Evolutionary conservation across 805 yeast species (phyloP).

Genomic region (Cyberlindnera maritima): DNA sequence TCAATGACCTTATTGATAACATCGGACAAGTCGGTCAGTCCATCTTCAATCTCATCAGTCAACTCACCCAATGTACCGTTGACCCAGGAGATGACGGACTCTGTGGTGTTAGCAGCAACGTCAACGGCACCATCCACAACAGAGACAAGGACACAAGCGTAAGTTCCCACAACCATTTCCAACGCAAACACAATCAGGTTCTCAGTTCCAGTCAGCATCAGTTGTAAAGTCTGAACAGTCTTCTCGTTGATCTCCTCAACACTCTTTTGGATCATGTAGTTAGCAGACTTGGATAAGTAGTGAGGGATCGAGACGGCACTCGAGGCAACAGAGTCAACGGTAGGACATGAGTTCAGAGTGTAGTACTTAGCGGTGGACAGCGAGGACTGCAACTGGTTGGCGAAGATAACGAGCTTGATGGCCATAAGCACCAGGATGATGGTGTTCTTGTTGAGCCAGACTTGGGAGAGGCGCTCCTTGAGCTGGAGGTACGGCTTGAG

Average conservation of each 20-base stretch:
- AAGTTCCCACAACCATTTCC: conserved; percentile 80
- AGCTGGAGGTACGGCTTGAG: conserved; percentile 42
- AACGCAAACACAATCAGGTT: conserved; percentile 59
- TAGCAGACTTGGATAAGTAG: conserved; percentile 53
- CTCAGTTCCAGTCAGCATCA: conserved; percentile 56
- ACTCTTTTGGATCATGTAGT: conserved; percentile 45
- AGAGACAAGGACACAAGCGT: conserved; percentile 76
- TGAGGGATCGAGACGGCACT: conserved; percentile 49
- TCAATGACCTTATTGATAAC: conserved; percentile 54
- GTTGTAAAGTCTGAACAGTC: conserved; percentile 39
- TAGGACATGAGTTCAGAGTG: conserved; percentile 43
- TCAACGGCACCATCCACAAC: conserved; percentile 70
- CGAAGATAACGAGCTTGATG: conserved; percentile 60
- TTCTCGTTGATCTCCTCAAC: conserved; percentile 48
- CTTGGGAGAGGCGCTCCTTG: conserved; percentile 56
- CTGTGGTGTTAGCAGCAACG: conserved; percentile 72
- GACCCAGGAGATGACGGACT: conserved; percentile 54
- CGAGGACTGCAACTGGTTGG: conserved; percentile 41
- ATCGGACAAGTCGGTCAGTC: conserved; percentile 56
- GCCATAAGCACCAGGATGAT: conserved; percentile 52
- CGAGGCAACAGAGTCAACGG: conserved; percentile 39
- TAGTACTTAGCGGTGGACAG: conserved; percentile 38
- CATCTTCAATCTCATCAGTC: conserved; percentile 64
- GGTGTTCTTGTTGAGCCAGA: conserved; percentile 66
- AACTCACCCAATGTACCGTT: conserved; percentile 55